phyloP scores from a whole-genome alignment of 2,329 filamentous ascomycete genomes.

The Pseudocercospora eumusae region DNA sequence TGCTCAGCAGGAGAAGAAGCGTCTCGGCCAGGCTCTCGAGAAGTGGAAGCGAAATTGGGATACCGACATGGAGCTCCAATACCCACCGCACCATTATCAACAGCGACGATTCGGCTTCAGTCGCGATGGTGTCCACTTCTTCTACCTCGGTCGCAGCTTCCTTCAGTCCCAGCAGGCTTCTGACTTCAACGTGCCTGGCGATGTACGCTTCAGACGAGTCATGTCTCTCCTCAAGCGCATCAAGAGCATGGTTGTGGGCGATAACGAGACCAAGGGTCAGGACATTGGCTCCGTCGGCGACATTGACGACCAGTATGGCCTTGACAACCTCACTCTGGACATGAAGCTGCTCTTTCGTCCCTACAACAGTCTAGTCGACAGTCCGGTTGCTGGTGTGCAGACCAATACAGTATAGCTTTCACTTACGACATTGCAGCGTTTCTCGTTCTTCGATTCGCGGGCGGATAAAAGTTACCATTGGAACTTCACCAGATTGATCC shows the following conservation, averaged over 20 bases:
- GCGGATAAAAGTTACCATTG: conserved; percentile 18
- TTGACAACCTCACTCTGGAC: conserved; percentile 65
- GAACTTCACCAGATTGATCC: conserved; percentile 5
- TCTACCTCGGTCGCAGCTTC: conserved; percentile 68
- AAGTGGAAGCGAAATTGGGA: conserved; percentile 76
- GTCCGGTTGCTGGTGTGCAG: conserved; percentile 39
- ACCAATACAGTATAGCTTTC: conserved; percentile 30
- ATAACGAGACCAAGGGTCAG: conserved; percentile 65
- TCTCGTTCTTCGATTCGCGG: conserved; percentile 15
- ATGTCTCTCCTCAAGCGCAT: conserved; percentile 63
- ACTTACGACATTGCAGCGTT: conserved; percentile 4
- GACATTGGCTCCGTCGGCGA: conserved; percentile 68
- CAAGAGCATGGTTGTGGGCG: conserved; percentile 61
- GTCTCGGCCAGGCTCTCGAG: conserved; percentile 58
- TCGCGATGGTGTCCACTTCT: conserved; percentile 71
- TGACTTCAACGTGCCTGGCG: conserved; percentile 58
- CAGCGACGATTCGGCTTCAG: conserved; percentile 68
- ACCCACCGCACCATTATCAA: conserved; percentile 56
- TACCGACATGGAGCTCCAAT: conserved; percentile 67
- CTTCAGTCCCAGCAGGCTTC: conserved; percentile 53
- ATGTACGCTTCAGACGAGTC: conserved; percentile 61
- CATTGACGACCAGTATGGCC: conserved; percentile 67
- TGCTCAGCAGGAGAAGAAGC: conserved; percentile 51
- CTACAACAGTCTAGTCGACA: conserved; percentile 43
- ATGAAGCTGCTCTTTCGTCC: conserved; percentile 72